Evolutionary conservation across 176 grass and related monocot genomes (phyloP), one percentile per base, ranked within the genome.

Genomic region (Oryza coarctata): DNA sequence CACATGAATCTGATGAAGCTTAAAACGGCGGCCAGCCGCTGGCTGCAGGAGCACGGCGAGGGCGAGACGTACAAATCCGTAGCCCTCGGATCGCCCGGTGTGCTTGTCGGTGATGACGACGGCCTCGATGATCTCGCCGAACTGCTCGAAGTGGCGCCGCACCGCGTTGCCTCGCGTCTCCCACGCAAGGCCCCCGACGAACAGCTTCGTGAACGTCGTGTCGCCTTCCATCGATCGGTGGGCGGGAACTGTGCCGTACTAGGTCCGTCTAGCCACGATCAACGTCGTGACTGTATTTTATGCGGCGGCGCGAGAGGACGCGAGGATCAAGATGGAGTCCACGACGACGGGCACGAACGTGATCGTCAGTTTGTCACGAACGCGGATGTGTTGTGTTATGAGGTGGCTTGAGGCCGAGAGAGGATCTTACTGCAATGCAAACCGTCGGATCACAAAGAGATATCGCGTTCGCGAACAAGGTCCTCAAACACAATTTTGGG

Each of bases 81-180:
- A 92, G 58, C 90, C 90, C 64, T 82, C 86, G 47, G 90, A 92
- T 63, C 90, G 86, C 65, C 90, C 86, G 14, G 86, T 92, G 71
- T 92, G 87, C 86, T 88, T 92, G 57, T 92, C 90, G 45, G 83
- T 82, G 80, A 92, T 92, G 68, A 92, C 79, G 61, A 92, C 86
- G 66, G 86, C 90, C 83, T 89, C 90, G 8, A 75, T 33, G 67
- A 92, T 83, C 43, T 92, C 86, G 31, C 86, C 90, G 26, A 92
- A 92, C 78, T 83, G 86, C 63, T 92, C 74, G 61, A 92, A 92
- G 61, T 89, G 88, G 69, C 68, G 49, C 58, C 63, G 83, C 83
- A 92, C 83, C 5, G 69, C 74, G 77, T 92, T 79, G 18, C 83
- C 62, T 63, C 88, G 83, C 22, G 90, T 92, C 83, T 86, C 83